phyloP scores from a whole-genome alignment of 2,329 filamentous ascomycete genomes.

The Colletotrichum theobromicola region DNA sequence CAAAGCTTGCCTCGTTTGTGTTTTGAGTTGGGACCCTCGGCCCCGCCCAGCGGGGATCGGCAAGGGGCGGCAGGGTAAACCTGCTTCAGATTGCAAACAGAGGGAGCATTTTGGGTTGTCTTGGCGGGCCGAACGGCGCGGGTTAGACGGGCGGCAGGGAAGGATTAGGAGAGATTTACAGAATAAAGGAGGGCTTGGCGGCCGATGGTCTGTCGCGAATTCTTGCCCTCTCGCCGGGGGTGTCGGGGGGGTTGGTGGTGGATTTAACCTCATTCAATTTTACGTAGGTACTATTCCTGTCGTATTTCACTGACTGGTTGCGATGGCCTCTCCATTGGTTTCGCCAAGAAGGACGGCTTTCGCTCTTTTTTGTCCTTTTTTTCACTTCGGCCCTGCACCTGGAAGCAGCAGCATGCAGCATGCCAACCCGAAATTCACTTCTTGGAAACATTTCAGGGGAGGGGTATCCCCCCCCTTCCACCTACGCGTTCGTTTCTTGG shows the following conservation, averaged over 20 bases:
- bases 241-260: neutral
- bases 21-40: neutral
- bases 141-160: neutral
- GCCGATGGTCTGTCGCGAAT: constrained; percentile 1
- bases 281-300: constrained; percentile 14
- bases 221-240: neutral
- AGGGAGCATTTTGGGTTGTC: neutral
- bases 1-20: neutral
- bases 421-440: neutral
- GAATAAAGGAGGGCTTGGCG: constrained; percentile 2
- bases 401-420: neutral
- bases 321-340: neutral
- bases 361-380: neutral
- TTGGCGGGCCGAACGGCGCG: neutral
- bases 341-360: neutral
- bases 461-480: no score
- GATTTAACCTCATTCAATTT: neutral
- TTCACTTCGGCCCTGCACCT: neutral
- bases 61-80: constrained; percentile 6
- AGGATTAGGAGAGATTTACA: constrained; percentile 14
- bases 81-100: neutral
- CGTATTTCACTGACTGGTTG: neutral
- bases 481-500: neutral
- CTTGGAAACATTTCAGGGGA: neutral
- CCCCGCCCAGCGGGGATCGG: neutral